phyloP scores from a whole-genome alignment of 1,139 yeast genomes.

The Yamadazyma atmosphaerica region DNA sequence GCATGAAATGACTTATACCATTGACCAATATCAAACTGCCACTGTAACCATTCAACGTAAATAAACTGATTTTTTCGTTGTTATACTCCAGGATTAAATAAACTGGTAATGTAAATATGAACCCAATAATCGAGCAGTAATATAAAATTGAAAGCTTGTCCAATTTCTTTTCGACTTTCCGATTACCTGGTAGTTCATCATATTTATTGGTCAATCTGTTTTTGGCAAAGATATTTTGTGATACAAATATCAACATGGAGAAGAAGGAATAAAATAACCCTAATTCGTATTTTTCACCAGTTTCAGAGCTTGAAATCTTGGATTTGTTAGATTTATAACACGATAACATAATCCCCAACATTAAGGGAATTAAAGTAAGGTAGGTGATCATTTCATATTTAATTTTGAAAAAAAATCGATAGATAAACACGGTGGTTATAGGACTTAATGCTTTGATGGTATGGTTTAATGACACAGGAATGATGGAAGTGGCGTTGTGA shows the following conservation, averaged over 20 bases:
- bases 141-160: slow-evolving; percentile 83
- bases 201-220: slow-evolving; percentile 58
- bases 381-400: slow-evolving; percentile 68
- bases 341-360: slow-evolving; percentile 81
- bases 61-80: slow-evolving; percentile 30
- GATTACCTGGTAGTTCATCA: slow-evolving; percentile 22
- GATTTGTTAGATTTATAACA: slow-evolving; percentile 51
- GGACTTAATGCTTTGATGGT: slow-evolving; percentile 92
- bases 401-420: slow-evolving; percentile 58
- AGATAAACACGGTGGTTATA: slow-evolving; percentile 79
- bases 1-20: slow-evolving; percentile 81
- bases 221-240: slow-evolving; percentile 91
- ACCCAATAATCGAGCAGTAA: slow-evolving; percentile 84
- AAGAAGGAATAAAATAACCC: slow-evolving; percentile 77
- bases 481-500: slow-evolving; percentile 82
- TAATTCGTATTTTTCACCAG: slow-evolving; percentile 31
- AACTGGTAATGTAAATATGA: slow-evolving; percentile 72
- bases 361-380: slow-evolving; percentile 71
- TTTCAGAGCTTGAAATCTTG: slow-evolving; percentile 7
- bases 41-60: slow-evolving; percentile 35
- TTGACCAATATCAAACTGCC: slow-evolving; percentile 49
- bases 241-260: slow-evolving; percentile 84
- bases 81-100: slow-evolving; percentile 68
- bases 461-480: slow-evolving; percentile 90
- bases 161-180: slow-evolving; percentile 41